A percentile compares a stretch with the other conserved stretches of the same genome.
Conservation (phyloP, 495 filamentous ascomycete species). For the Hyphodiscus hymeniophilus region DNA sequence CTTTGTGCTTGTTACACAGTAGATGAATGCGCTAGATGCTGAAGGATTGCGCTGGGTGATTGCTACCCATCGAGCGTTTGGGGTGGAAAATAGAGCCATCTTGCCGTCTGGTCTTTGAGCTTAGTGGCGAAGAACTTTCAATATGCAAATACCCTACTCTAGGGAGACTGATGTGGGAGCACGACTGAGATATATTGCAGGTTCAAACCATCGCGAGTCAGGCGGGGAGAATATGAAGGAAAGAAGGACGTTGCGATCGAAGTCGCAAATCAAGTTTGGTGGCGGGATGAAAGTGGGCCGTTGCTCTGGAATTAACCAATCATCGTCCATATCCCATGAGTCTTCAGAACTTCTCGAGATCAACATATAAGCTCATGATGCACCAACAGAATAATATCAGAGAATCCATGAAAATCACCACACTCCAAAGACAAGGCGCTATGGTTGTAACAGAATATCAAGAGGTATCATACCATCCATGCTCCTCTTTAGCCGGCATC, state of each 20-base stretch:
- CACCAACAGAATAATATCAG: not conserved
- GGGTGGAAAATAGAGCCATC: conserved; percentile 17
- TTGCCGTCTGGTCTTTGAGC: not conserved
- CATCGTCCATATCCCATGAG: not conserved
- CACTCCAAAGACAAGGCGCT: not conserved
- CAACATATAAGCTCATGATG: conserved; percentile 1
- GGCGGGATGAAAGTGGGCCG: conserved; percentile 1
- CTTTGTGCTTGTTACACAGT: conserved; percentile 52
- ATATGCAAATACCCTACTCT: not conserved
- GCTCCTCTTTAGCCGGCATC: not conserved
- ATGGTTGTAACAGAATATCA: conserved; percentile 19
- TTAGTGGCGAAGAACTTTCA: not conserved
- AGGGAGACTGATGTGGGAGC: not conserved
- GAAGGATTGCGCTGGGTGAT: conserved; percentile 42
- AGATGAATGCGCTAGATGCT: conserved; percentile 47
- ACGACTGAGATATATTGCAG: not conserved
- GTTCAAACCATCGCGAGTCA: not conserved
- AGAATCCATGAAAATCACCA: not conserved
- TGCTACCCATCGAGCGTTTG: conserved; percentile 47
- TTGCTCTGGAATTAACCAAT: conserved; percentile 23
- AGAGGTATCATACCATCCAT: conserved; percentile 6
- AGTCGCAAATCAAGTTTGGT: conserved; percentile 10
- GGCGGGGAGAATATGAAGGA: not conserved
- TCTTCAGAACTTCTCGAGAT: not conserved
- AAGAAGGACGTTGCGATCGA: conserved; percentile 9